Conservation (phyloP, 768 basidiomycete species). For the Tubosaeta sp. region DNA sequence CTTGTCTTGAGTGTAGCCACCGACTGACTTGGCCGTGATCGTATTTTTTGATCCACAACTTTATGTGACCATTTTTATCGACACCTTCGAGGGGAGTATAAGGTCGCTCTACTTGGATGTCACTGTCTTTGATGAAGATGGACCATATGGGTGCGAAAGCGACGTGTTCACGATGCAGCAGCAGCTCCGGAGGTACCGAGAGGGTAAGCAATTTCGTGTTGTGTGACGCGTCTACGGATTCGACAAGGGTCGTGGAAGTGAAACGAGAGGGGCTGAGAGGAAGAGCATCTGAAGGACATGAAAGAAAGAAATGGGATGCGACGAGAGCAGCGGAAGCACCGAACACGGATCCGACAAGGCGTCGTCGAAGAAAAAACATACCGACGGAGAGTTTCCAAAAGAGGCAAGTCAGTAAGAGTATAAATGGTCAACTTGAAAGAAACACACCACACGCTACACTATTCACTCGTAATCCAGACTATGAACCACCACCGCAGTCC, state of each 20-base stretch:
- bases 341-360: constrained; percentile 15
- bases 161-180: constrained; percentile 28
- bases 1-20: constrained; percentile 70
- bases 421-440: neutral
- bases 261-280: constrained; percentile 48
- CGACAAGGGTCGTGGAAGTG: constrained; percentile 55
- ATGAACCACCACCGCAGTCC: constrained; percentile 26
- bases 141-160: constrained; percentile 58
- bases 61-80: constrained; percentile 60
- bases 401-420: constrained; percentile 11
- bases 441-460: neutral
- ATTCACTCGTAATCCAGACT: constrained; percentile 5
- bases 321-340: constrained; percentile 40
- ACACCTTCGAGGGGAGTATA: constrained; percentile 80
- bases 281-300: constrained; percentile 42
- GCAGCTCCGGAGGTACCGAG: constrained; percentile 43
- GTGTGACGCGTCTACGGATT: constrained; percentile 48
- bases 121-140: constrained; percentile 79
- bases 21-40: constrained; percentile 74
- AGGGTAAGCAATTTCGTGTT: constrained; percentile 65
- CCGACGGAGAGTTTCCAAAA: constrained; percentile 11
- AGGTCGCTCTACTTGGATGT: constrained; percentile 83
- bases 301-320: constrained; percentile 51
- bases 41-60: constrained; percentile 81
- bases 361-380: constrained; percentile 11